Evolutionary conservation across 352 stramenopile genomes (phyloP).

Genomic region (Phytophthora nicotianae): DNA sequence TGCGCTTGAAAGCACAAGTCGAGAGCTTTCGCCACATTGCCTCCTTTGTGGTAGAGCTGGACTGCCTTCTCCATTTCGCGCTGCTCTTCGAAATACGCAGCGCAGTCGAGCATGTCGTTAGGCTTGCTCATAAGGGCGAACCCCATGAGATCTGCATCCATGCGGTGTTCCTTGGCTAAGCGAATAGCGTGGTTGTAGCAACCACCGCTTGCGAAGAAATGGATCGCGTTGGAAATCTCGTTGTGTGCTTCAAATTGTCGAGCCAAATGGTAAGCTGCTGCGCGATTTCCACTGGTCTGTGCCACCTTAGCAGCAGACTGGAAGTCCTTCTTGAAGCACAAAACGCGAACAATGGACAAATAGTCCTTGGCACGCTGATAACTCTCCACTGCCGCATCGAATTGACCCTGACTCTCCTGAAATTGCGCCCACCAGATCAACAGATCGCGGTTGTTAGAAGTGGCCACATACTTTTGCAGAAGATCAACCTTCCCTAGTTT

Average conservation of each 20-base stretch:
- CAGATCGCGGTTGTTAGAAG: constrained; percentile 87
- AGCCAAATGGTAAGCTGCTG: constrained; percentile 86
- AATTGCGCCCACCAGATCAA: constrained; percentile 95
- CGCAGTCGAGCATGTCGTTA: constrained; percentile 89
- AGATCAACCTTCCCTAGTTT: constrained; percentile 88
- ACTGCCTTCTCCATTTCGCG: constrained; percentile 94
- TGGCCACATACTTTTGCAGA: constrained; percentile 91
- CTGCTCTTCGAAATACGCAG: constrained; percentile 92
- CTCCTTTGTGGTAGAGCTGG: constrained; percentile 93
- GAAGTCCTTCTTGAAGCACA: constrained; percentile 92
- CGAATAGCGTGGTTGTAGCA: constrained; percentile 95
- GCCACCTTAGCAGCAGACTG: constrained; percentile 86
- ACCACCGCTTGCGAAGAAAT: constrained; percentile 89
- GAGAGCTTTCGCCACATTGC: constrained; percentile 90
- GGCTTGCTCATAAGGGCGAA: constrained; percentile 91
- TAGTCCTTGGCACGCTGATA: constrained; percentile 91
- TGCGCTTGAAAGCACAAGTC: constrained; percentile 93
- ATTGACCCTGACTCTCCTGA: constrained; percentile 89
- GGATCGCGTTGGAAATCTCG: constrained; percentile 88
- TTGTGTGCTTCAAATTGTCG: constrained; percentile 86
- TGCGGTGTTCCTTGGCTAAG: constrained; percentile 87
- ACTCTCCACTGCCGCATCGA: constrained; percentile 86
- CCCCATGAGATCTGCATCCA: constrained; percentile 92
- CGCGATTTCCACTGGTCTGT: constrained; percentile 71
- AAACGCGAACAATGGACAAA: constrained; percentile 90